Base-by-base conservation (phyloP, 2,329 filamentous ascomycete genomes). In the Ceratocystis cacaofunesta region DNA sequence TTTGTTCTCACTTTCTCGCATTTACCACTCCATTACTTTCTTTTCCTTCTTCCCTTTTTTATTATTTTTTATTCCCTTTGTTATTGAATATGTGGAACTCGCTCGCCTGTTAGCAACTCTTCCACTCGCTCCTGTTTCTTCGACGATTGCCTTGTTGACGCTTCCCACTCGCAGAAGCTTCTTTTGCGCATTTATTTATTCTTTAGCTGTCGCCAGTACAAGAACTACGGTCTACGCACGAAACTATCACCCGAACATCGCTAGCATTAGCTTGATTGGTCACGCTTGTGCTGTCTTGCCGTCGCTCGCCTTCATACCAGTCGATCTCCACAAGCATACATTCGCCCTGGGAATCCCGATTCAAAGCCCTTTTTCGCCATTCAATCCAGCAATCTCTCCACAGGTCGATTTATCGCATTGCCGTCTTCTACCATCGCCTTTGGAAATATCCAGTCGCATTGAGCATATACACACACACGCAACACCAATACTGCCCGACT, bases 21-120 rank as follows among this genome's bases (percentile, higher is more conserved):
- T 61, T 41, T 4, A 4, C 10, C 19, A 8, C 22, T 28, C 30
- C 32, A 43, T 43, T 25, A n/a, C 36, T 62, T 25, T 62, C 22
- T 62, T 28, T 48, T 62, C 60, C 50, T 60, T 65, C 36, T 61
- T 62, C 25, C 10, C 19, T 62, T 25, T 63, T 5, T 25, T 55
- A 43, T 43, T 17, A 46, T 65, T 44, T 58, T 36, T 62, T 28
- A 3, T 41, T 61, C 25, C 60, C 12, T 36, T 36, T 50, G 19
- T 48, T 65, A 10, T 64, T 62, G 55, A 32, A 46, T 43, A 57
- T 44, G 43, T 36, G 15, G 32, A 28, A 19, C 22, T 61, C 44
- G 36, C 48, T 61, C 36, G 55, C 41, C 36, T 61, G 36, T 25
- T 32, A 52, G 36, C 61, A 44, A 41, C 43, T 32, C 60, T 61